These are phyloP conservation scores for Penicillium thymicola DNA, from an alignment of 2,329 filamentous ascomycete species.

Conservation along the genomic window DNA sequence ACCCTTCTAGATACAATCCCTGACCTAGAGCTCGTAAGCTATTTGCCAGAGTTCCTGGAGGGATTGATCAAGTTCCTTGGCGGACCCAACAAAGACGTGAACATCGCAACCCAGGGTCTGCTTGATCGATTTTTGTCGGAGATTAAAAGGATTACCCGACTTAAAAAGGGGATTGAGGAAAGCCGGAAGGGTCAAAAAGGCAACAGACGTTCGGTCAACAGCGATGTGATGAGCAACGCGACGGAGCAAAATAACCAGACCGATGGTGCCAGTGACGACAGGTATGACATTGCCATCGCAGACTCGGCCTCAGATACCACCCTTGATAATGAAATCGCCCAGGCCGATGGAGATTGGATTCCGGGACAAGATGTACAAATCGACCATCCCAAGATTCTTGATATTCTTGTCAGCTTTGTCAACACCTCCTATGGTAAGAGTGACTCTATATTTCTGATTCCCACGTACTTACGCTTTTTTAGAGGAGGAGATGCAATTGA, in stretches of 20 bases:
- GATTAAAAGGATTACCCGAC: slow-evolving; percentile 87
- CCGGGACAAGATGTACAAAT: slow-evolving; percentile 96
- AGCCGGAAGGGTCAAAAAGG: slow-evolving; percentile 69
- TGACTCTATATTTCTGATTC: slow-evolving; percentile 25
- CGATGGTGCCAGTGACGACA: slow-evolving; percentile 34
- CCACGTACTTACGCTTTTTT: slow-evolving; percentile 19
- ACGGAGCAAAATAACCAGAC: slow-evolving; percentile 45
- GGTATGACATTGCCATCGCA: slow-evolving; percentile 55
- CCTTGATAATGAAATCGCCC: slow-evolving; percentile 55
- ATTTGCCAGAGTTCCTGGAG: slow-evolving; percentile 84
- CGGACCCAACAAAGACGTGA: slow-evolving; percentile 89
- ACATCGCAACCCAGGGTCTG: slow-evolving; percentile 83
- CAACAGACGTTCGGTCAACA: slow-evolving; percentile 67
- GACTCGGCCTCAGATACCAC: slow-evolving; percentile 45
- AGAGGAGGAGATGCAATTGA: slow-evolving; percentile 90
- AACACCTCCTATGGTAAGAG: slow-evolving; percentile 70
- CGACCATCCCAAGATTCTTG: slow-evolving; percentile 85
- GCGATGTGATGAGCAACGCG: slow-evolving; percentile 62
- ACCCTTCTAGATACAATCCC: slow-evolving; percentile 93
- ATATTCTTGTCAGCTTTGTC: slow-evolving; percentile 85
- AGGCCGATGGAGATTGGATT: slow-evolving; percentile 88
- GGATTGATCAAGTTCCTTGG: slow-evolving; percentile 89
- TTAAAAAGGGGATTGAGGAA: slow-evolving; percentile 89
- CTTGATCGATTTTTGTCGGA: slow-evolving; percentile 88
- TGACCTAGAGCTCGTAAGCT: slow-evolving; percentile 89